Base-by-base conservation (phyloP, 2,329 filamentous ascomycete genomes). In the Stenocarpella maydis region DNA sequence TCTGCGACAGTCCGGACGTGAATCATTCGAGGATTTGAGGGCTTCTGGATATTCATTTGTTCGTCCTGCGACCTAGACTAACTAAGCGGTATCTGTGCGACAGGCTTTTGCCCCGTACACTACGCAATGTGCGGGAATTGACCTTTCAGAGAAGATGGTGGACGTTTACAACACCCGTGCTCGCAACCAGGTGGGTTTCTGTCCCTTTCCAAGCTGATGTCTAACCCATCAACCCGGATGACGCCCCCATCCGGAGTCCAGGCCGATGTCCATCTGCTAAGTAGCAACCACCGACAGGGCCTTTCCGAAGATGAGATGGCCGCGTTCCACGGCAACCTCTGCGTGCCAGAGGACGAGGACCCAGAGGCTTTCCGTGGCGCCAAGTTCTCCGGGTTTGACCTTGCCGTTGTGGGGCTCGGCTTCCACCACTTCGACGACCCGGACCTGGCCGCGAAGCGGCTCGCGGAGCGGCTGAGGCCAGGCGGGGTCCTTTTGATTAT, bases 111-210 rank as follows among this genome's bases (percentile, higher is more conserved):
- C 85, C 1, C 87, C 89, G 2, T 90, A 87, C 73, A 85, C 88
- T 3, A 89, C 87, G 1, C 84, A 90, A 72, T 87, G 88, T 58
- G 80, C 90, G 19, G 92, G 91, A 50, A 84, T 95, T 53, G 92
- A 95, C 76, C 80, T 94, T 68, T 91, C 91, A 0, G 85, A 89
- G 71, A 88, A 88, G 71, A 94, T 94, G 92, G 86, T 93, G 6
- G 80, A 82, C 0, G 82, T 84, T 8, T 95, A 91, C 81, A 94
- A 94, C 76, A 79, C 81, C 14, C 83, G 86, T 31, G 89, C 88
- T 24, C 77, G 79, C 43, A 85, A 86, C 71, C 84, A 88, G 78
- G 85, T 86, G 72, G 69, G 78, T 28, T 5, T 19, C 19, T 74
- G 15, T 19, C 21, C n/a, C 34, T 17, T 45, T 12, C 15, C 24